Evolutionary conservation across 805 yeast genomes (phyloP), one percentile per base, ranked within the genome.

Genomic region (Ogataea methanolica): DNA sequence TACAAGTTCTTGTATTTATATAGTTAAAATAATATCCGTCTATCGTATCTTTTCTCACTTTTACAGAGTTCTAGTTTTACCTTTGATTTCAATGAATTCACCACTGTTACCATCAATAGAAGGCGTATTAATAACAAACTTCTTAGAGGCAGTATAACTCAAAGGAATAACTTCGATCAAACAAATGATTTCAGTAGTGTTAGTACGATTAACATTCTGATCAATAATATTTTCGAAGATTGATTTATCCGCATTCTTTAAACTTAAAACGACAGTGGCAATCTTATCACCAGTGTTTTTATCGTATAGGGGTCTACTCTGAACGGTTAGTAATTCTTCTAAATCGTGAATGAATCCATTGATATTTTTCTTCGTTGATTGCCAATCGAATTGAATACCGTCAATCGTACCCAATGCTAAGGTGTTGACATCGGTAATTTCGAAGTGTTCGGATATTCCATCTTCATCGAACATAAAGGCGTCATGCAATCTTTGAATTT

Each of bases 401-500:
- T 61, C 67, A 12, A 63, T 39, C 4, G 58, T 44, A 19, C 68
- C 69, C 34, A 63, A 47, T 0, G 67, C 68, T 8, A 64, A 40
- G 48, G 57, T 48, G 38, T 56, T 56, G 39, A 57, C 50, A 29
- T 55, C 51, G 5, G 37, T 23, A 12, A 60, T 41, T 34, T 54
- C 44, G 39, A 66, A 61, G 33, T 45, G 56, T 37, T 61, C 61
- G 2, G 56, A 52, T 12, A 66, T 57, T 6, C 59, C 62, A 22
- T 58, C 47, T 46, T 66, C 70, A 46, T 66, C 62, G 11, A 49
- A 47, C 50, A 61, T 51, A 44, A 66, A 60, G 4, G 70, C 66
- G 36, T 62, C 66, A 23, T 54, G 38, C 7, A 66, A 48, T 42
- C 70, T 53, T 35, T 61, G 55, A 33, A 64, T 51, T 49, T 60